A percentile compares a stretch with the other conserved stretches of the same genome.
Evolutionary conservation across 257 asterid genomes (phyloP).

Genomic region (Leonotis leonurus): DNA sequence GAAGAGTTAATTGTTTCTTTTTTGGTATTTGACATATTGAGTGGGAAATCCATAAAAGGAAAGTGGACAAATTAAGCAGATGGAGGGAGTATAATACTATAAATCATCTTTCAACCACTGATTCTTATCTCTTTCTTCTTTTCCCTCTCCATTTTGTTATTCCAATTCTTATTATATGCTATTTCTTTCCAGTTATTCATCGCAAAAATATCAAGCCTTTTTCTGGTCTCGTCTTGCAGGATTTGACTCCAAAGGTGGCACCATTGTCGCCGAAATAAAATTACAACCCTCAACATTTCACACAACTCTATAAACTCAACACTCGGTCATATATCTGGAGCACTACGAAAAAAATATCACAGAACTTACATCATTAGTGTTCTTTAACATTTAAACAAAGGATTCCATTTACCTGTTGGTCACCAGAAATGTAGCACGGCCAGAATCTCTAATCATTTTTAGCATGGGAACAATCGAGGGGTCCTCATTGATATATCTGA

Average conservation of each 20-base stretch:
- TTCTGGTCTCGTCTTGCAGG: background rate
- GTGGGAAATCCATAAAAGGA: no score
- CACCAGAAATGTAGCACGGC: conserved; percentile 90
- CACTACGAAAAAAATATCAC: background rate
- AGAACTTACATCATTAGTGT: conserved; percentile 1
- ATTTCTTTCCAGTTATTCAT: background rate
- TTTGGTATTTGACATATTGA: no score
- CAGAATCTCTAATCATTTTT: conserved; percentile 89
- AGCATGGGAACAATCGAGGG: conserved; percentile 82
- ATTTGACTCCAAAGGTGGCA: background rate
- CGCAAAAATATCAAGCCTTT: background rate
- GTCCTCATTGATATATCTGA: conserved; percentile 85
- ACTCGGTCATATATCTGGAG: background rate
- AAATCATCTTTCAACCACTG: background rate
- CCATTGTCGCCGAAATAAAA: background rate
- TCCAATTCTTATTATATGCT: background rate
- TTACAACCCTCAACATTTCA: background rate
- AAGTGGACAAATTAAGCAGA: no score
- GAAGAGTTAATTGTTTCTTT: no score
- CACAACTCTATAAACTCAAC: background rate
- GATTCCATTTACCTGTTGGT: conserved; percentile 72
- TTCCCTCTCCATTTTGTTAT: background rate
- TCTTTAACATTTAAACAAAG: background rate
- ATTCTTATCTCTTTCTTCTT: background rate
- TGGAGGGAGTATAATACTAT: background rate